These are phyloP conservation scores for Lenwebbia sp. DNA, from an alignment of 345 rosid species.

Conservation along the genomic window DNA sequence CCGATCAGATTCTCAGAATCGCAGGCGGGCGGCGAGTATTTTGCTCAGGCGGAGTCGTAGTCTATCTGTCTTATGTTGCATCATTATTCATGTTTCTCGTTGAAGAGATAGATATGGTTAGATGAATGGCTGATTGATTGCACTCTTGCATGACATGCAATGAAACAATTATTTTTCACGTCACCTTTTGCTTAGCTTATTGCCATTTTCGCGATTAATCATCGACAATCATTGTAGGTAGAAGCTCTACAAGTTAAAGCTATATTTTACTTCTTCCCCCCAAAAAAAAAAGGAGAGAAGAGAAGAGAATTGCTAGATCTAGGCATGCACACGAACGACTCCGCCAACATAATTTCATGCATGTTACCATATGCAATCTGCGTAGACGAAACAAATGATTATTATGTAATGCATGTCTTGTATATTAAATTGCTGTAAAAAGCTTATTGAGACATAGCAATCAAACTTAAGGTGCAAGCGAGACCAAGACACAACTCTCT, in stretches of 20 bases:
- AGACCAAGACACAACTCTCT: neutral
- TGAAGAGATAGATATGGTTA: neutral
- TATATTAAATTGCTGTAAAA: neutral
- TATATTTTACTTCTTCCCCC: neutral
- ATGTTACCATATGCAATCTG: neutral
- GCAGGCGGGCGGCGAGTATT: neutral
- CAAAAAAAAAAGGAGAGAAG: neutral
- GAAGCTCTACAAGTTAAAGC: neutral
- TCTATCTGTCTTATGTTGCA: neutral
- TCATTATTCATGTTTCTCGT: neutral
- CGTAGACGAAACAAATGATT: too few species aligned
- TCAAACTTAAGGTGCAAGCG: neutral
- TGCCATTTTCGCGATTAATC: neutral
- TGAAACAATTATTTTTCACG: neutral
- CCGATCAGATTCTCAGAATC: neutral
- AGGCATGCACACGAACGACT: neutral
- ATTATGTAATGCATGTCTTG: neutral
- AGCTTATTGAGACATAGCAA: neutral
- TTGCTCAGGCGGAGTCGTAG: neutral
- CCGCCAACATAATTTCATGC: neutral
- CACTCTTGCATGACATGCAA: neutral
- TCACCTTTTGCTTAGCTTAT: neutral
- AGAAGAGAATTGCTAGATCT: neutral
- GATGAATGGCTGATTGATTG: neutral
- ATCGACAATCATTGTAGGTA: fast-evolving